Conservation (phyloP, 768 basidiomycete species). For the Hypholoma fasciculare region DNA sequence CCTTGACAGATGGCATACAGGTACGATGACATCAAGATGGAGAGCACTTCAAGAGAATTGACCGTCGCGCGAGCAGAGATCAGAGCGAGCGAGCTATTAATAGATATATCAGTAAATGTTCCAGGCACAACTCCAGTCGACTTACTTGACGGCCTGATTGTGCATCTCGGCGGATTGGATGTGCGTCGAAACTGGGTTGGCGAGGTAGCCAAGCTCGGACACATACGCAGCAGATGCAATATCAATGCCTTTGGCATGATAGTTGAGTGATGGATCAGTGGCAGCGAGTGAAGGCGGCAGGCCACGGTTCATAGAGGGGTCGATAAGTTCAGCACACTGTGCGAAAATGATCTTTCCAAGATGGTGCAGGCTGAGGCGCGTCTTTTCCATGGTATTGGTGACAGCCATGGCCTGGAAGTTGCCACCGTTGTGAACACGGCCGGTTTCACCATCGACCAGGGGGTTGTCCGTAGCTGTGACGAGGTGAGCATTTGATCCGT, state of each 20-base stretch:
- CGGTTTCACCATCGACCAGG: conserved; percentile 67
- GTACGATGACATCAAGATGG: conserved; percentile 73
- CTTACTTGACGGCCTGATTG: conserved; percentile 89
- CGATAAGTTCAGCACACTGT: conserved; percentile 70
- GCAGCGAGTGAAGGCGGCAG: conserved; percentile 79
- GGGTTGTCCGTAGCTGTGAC: conserved; percentile 82
- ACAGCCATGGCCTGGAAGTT: conserved; percentile 91
- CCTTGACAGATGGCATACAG: conserved; percentile 73
- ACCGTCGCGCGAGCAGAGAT: conserved; percentile 82
- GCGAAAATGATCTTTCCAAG: conserved; percentile 70
- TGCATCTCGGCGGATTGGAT: conserved; percentile 91
- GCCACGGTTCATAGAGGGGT: conserved; percentile 79
- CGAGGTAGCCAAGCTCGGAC: conserved; percentile 79
- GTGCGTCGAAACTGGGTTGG: conserved; percentile 82
- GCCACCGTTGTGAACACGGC: conserved; percentile 75
- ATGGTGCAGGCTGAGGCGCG: conserved; percentile 69
- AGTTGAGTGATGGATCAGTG: conserved; percentile 79
- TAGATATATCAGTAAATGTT: conserved; percentile 12
- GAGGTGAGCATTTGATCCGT: background rate
- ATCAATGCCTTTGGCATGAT: conserved; percentile 83
- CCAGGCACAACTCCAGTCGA: background rate
- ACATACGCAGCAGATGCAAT: conserved; percentile 83
- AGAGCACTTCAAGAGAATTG: conserved; percentile 75
- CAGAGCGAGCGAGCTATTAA: conserved; percentile 72
- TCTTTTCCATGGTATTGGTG: conserved; percentile 87